Conservation (phyloP, 768 basidiomycete genomes). For the Pleurotus djamor region DNA sequence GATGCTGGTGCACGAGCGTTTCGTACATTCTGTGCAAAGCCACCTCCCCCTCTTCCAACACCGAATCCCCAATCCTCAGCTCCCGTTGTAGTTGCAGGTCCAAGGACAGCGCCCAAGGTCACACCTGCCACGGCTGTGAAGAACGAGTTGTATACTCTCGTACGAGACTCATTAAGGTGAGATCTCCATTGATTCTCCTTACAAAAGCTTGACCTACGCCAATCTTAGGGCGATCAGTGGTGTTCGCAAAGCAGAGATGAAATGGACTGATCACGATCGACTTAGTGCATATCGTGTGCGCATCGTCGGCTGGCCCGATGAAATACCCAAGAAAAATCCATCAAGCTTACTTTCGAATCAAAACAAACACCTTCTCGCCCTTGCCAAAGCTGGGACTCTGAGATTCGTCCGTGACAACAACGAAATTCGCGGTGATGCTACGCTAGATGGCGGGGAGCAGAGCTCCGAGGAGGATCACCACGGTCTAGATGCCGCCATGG, state of each 20-base stretch:
- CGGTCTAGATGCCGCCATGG: not conserved
- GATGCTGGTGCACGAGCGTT: constrained; percentile 55
- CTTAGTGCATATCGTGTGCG: constrained; percentile 56
- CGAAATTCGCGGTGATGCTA: not conserved
- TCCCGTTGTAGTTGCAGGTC: not conserved
- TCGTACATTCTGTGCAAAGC: constrained; percentile 41
- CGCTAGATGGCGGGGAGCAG: constrained; percentile 6
- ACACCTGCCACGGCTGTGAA: constrained; percentile 39
- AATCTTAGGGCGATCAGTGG: constrained; percentile 48
- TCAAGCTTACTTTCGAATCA: constrained; percentile 53
- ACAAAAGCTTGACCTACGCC: constrained; percentile 8
- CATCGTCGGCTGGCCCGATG: constrained; percentile 62
- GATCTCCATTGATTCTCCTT: constrained; percentile 6
- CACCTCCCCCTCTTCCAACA: constrained; percentile 13
- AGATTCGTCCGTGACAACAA: constrained; percentile 34
- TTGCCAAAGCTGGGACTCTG: constrained; percentile 44
- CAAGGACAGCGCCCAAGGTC: constrained; percentile 19
- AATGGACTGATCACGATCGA: constrained; percentile 67
- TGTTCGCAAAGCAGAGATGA: constrained; percentile 69
- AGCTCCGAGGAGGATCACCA: constrained; percentile 1
- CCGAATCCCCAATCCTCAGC: constrained; percentile 8
- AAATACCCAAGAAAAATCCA: constrained; percentile 60
- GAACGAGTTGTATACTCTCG: constrained; percentile 50
- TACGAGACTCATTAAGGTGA: constrained; percentile 57
- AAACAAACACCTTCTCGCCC: constrained; percentile 51